These are phyloP conservation scores for Pelargonium citronellum DNA, from an alignment of 441 rosid species.

Conservation along the genomic window DNA sequence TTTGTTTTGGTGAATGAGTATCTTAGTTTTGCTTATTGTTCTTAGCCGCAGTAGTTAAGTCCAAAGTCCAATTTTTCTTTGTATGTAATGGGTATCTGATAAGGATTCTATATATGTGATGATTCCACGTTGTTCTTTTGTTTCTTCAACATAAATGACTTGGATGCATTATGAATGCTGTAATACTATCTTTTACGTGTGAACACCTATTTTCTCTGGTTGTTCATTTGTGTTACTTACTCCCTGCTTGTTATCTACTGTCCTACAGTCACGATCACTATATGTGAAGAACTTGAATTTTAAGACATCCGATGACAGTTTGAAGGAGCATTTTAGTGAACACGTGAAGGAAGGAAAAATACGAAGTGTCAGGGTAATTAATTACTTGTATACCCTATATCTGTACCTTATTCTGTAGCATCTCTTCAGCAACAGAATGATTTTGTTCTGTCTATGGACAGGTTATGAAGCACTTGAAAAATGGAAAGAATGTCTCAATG, in stretches of 20 bases:
- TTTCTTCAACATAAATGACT: conserved; percentile 1
- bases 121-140: neutral
- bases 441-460: conserved; percentile 26
- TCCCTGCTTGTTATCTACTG: conserved; percentile 18
- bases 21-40: neutral
- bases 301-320: conserved; percentile 71
- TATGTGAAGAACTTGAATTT: conserved; percentile 86
- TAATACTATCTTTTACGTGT: neutral
- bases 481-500: conserved; percentile 70
- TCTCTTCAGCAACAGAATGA: conserved; percentile 17
- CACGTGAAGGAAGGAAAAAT: conserved; percentile 66
- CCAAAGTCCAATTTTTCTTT: neutral
- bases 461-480: conserved; percentile 76
- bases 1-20: neutral
- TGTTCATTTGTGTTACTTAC: conserved; percentile 8
- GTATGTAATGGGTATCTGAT: neutral
- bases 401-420: conserved; percentile 8
- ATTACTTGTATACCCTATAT: conserved; percentile 14
- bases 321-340: conserved; percentile 59
- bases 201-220: neutral
- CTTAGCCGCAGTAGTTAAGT: neutral
- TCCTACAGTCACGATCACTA: conserved; percentile 71
- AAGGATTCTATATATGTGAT: neutral
- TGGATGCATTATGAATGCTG: neutral
- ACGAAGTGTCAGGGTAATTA: conserved; percentile 65